These are phyloP conservation scores for Cucumis sativus DNA, from an alignment of 306 rosid genomes.

Conservation along the genomic window Cucumber_9930_V3 NC_026656.2:5743501-5744000, in stretches of 20 bases:
- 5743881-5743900: not conserved
- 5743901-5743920: not conserved
- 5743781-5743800: not conserved
- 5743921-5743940: not conserved
- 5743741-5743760: not conserved
- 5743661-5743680: not conserved
- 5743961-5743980: not conserved
- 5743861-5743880: not conserved
- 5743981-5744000: not conserved
- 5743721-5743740: not conserved
- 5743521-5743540: not conserved
- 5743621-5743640: not conserved
- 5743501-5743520: not conserved
- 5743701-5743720: not conserved
- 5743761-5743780: not conserved
- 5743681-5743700: not conserved
- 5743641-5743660: not conserved
- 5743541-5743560: not conserved
- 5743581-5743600: not conserved
- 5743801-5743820: not conserved
- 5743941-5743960: not conserved
- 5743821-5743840: not conserved
- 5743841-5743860: not conserved
- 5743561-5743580: not conserved
- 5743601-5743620: not conserved